phyloP scores from a whole-genome alignment of 2,329 filamentous ascomycete species.

The Monilinia laxa region DNA sequence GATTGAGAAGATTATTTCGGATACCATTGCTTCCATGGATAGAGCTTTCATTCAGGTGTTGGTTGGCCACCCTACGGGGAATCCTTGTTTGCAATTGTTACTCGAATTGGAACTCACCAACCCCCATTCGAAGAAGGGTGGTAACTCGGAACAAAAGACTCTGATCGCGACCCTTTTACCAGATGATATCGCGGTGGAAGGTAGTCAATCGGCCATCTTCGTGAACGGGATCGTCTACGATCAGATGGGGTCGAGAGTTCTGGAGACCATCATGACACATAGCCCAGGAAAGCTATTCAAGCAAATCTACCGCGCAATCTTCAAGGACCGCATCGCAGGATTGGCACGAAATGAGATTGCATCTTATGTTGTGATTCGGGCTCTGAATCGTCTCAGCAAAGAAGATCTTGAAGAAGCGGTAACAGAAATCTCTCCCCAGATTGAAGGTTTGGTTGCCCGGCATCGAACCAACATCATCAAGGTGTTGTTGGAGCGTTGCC shows the following conservation, averaged over 20 bases:
- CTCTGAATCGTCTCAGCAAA: constrained; percentile 80
- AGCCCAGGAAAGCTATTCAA: constrained; percentile 91
- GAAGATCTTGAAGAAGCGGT: constrained; percentile 78
- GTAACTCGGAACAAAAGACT: constrained; percentile 50
- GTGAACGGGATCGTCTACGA: constrained; percentile 88
- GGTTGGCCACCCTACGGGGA: constrained; percentile 85
- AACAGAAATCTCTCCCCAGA: constrained; percentile 67
- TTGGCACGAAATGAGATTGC: constrained; percentile 88
- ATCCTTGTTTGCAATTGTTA: constrained; percentile 88
- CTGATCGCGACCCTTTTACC: constrained; percentile 78
- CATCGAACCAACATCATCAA: constrained; percentile 77
- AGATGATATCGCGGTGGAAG: constrained; percentile 72
- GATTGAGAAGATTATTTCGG: constrained; percentile 76
- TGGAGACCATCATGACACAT: constrained; percentile 81
- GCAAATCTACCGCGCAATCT: constrained; percentile 74
- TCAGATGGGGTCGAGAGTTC: constrained; percentile 80
- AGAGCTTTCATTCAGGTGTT: constrained; percentile 78
- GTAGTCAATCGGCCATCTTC: constrained; percentile 73
- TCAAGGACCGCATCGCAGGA: constrained; percentile 75
- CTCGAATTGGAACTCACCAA: constrained; percentile 80
- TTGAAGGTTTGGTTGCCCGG: constrained; percentile 71
- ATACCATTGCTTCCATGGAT: constrained; percentile 73
- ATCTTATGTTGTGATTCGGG: constrained; percentile 79
- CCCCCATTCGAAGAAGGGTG: constrained; percentile 64
- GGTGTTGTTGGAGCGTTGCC: constrained; percentile 78